Evolutionary conservation across 768 basidiomycete genomes (phyloP).

Genomic region (Mycena haematopus): DNA sequence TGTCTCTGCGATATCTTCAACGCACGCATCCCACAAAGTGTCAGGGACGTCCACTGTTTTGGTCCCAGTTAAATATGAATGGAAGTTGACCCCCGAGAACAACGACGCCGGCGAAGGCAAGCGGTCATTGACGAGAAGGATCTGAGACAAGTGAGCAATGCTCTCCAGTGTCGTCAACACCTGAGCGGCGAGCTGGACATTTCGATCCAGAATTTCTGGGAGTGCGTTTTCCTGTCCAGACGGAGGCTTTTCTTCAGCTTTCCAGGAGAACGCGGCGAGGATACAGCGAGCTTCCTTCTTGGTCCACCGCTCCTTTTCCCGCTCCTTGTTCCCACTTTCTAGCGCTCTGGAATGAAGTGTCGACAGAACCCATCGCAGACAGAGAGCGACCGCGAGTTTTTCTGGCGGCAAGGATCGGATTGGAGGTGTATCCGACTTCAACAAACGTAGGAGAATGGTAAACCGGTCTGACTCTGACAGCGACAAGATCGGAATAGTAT

Average conservation of each 20-base stretch:
- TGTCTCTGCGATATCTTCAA: conserved; percentile 51
- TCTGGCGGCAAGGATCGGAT: conserved; percentile 55
- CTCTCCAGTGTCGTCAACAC: conserved; percentile 62
- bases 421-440: conserved; percentile 58
- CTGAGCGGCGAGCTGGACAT: conserved; percentile 75
- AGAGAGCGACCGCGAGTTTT: conserved; percentile 57
- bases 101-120: conserved; percentile 52
- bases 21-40: conserved; percentile 54
- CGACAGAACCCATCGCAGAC: conserved; percentile 66
- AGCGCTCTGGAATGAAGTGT: conserved; percentile 57
- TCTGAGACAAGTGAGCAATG: conserved; percentile 65
- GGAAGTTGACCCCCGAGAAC: conserved; percentile 69
- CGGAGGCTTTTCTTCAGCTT: conserved; percentile 17
- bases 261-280: conserved; percentile 55
- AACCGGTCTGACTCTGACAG: conserved; percentile 57
- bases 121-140: conserved; percentile 58
- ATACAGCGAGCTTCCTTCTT: conserved; percentile 64
- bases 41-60: conserved; percentile 36
- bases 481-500: conserved; percentile 53
- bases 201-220: conserved; percentile 59
- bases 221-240: conserved; percentile 27
- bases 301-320: conserved; percentile 75
- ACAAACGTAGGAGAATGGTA: conserved; percentile 58
- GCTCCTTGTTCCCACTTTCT: conserved; percentile 60
- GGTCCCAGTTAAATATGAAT: conserved; percentile 52